These are phyloP conservation scores for Leucoagaricus sp. DNA, from an alignment of 1,284 basidiomycete genomes.

Conservation along the genomic window DNA sequence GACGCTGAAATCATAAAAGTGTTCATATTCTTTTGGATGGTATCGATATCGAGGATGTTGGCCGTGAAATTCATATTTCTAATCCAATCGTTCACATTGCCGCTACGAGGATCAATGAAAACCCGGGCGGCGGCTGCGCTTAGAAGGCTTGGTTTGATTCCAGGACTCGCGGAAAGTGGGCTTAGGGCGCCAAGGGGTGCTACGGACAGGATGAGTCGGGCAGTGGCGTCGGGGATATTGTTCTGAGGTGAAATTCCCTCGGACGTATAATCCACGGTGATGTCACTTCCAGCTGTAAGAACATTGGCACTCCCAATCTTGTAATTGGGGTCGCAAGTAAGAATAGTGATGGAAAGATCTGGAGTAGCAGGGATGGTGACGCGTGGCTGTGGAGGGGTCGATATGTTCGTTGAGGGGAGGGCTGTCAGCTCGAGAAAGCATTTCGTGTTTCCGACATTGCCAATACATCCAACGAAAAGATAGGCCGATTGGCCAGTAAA, in stretches of 20 bases:
- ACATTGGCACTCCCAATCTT: neutral
- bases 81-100: neutral
- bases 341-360: neutral
- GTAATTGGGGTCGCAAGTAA: conserved; percentile 1
- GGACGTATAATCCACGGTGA: neutral
- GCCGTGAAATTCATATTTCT: neutral
- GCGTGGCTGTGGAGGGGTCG: conserved; percentile 1
- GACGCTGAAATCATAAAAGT: conserved; percentile 6
- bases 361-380: neutral
- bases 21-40: conserved; percentile 6
- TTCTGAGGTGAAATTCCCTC: neutral
- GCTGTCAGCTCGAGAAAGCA: neutral
- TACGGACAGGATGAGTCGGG: neutral
- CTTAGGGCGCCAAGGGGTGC: conserved; percentile 3
- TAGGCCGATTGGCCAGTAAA: conserved; percentile 6
- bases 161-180: conserved; percentile 3
- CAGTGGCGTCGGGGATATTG: neutral
- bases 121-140: conserved; percentile 1
- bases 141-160: neutral
- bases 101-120: conserved; percentile 1
- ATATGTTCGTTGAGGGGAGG: neutral
- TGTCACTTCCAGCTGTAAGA: neutral
- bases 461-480: conserved; percentile 5
- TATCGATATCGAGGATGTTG: neutral
- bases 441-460: neutral